These are phyloP conservation scores for Calocybe gangraenosa DNA, from an alignment of 768 basidiomycete genomes.

Conservation along the genomic window DNA sequence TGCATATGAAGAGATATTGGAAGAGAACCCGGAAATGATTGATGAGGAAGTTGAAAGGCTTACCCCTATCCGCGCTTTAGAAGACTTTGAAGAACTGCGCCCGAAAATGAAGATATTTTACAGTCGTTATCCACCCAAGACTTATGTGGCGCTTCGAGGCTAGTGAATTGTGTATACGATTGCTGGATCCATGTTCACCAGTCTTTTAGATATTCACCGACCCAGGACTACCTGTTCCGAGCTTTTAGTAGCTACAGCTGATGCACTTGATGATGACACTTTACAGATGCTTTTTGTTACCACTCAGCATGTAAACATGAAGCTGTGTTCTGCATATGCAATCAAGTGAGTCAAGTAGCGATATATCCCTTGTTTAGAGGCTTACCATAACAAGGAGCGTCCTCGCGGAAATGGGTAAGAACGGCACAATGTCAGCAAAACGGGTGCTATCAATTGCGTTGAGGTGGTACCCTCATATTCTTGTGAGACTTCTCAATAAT, in stretches of 20 bases:
- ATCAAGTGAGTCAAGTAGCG: conserved; percentile 3
- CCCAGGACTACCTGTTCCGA: conserved; percentile 1
- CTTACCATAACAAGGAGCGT: conserved; percentile 4
- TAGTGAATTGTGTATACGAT: not conserved
- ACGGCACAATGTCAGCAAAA: conserved; percentile 4
- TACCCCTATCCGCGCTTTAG: conserved; percentile 2
- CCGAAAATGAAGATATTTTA: conserved; percentile 7
- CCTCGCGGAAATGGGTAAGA: conserved; percentile 5
- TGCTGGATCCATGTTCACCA: not conserved
- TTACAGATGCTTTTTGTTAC: conserved; percentile 12
- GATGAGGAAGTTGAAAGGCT: not conserved
- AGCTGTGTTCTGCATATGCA: conserved; percentile 9
- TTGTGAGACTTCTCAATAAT: conserved; percentile 8
- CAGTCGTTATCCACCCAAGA: conserved; percentile 7
- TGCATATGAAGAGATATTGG: conserved; percentile 1
- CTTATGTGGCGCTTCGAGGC: conserved; percentile 8
- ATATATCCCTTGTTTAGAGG: not conserved
- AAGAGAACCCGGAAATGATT: conserved; percentile 9
- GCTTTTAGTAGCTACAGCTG: conserved; percentile 8
- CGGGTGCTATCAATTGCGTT: conserved; percentile 7
- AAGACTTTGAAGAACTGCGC: conserved; percentile 7
- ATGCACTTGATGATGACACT: conserved; percentile 10
- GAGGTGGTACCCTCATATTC: conserved; percentile 12
- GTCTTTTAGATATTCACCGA: conserved; percentile 7
- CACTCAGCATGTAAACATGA: conserved; percentile 6